Evolutionary conservation across 148 eudicot species (phyloP), one percentile per base, ranked within the genome.

Genomic region (Chenopodium album): DNA sequence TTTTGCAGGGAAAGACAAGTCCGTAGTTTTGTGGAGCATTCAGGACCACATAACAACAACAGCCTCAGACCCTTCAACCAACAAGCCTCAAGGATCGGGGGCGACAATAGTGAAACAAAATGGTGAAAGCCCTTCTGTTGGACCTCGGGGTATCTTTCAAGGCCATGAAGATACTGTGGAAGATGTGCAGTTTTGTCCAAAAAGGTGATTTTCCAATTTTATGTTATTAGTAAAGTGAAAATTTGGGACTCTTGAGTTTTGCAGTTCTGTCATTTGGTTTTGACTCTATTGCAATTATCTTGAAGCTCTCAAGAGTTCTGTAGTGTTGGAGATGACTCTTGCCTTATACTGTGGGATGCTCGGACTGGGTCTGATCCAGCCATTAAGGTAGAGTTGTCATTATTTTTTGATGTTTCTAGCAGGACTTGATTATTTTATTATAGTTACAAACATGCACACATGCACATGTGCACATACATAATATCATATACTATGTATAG

Each of bases 271-370:
- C 80, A 71, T 48, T 87, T 74, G 47, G 67, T 65, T 82, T 75
- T 84, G 82, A 84, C 84, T 81, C 46, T 71, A 22, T 48, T 81
- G 11, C 79, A 19, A 83, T 69, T 26, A 76, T 86, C 37, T 71
- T 92, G 93, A 87, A 95, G 99, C 87, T 88, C 94, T 11, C 98
- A 95, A 93, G 97, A 93, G 86, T 95, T 95, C 80, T 95, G 99
- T 82, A 95, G 99, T 60, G 99, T 95, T 76, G 99, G 99, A 41
- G 99, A 96, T 86, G 99, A 96, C 89, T 96, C 98, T 73, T 92
- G 97, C 85, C 92, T 96, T 59, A 93, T 96, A 87, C 77, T 96
- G 63, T 96, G 99, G 99, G 99, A 96, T 86, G 97, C 98, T 80
- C 89, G 99, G 80, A 83, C 87, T 46, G 94, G 99, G 47, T 79